phyloP scores from a whole-genome alignment of 2,329 filamentous ascomycete species.

The Microdochium paspali region DNA sequence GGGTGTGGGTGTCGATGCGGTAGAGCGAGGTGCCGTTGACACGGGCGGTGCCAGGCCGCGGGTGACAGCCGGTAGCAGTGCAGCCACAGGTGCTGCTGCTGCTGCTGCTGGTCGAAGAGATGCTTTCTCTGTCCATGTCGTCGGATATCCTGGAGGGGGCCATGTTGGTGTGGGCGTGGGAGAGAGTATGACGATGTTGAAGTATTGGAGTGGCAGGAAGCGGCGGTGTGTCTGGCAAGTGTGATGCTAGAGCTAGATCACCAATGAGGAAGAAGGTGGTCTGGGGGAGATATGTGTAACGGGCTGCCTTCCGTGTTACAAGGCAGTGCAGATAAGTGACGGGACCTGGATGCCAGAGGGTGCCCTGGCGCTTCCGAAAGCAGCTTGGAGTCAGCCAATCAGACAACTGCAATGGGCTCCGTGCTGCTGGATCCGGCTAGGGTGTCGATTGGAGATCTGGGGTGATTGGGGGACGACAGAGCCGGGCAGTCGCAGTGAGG shows the following conservation, averaged over 20 bases:
- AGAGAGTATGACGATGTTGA: too few relatives aligned
- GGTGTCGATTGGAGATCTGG: not conserved
- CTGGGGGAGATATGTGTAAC: not conserved
- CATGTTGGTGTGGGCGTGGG: not conserved
- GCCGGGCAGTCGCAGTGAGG: not conserved
- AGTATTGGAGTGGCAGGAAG: too few relatives aligned
- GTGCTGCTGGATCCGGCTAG: not conserved
- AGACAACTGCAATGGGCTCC: not conserved
- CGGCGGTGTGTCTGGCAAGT: too few relatives aligned
- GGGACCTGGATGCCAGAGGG: not conserved
- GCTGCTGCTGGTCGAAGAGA: not conserved
- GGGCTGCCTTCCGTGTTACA: not conserved
- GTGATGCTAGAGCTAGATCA: too few relatives aligned
- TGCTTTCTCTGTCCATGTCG: not conserved
- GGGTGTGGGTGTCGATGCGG: conserved; percentile 25
- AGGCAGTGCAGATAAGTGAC: not conserved
- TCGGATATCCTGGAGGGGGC: not conserved
- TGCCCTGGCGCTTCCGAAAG: not conserved
- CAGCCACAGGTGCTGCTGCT: conserved; percentile 4
- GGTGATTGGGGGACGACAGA: too few relatives aligned
- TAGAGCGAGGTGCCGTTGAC: conserved; percentile 14
- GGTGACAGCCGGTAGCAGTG: conserved; percentile 1
- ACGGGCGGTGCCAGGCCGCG: not conserved
- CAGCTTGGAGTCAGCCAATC: not conserved
- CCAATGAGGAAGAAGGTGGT: not conserved